Evolutionary conservation across 2,329 filamentous ascomycete species (phyloP).

Genomic region (Corynespora cassiicola): DNA sequence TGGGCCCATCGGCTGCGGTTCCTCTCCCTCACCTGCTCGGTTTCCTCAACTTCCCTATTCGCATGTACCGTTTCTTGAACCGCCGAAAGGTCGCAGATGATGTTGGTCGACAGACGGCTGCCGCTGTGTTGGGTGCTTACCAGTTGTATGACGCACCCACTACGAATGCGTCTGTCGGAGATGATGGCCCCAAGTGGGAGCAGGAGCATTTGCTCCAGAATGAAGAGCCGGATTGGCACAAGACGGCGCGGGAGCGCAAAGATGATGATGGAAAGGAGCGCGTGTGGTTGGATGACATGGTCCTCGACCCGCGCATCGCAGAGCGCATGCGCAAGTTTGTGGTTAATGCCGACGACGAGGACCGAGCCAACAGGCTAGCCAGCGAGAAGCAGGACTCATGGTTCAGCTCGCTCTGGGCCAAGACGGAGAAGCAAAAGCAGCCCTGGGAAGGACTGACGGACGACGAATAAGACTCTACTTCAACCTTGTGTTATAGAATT

Average conservation of each 20-base stretch:
- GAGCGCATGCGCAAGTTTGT: constrained; percentile 82
- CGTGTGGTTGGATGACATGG: constrained; percentile 77
- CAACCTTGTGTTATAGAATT: constrained; percentile 23
- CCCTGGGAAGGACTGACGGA: constrained; percentile 41
- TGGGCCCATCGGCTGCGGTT: constrained; percentile 76
- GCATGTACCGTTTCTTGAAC: constrained; percentile 87
- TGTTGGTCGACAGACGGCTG: constrained; percentile 86
- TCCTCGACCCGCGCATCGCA: constrained; percentile 77
- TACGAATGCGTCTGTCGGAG: constrained; percentile 34
- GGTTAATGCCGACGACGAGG: constrained; percentile 72
- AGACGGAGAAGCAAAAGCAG: constrained; percentile 37
- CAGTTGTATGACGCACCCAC: constrained; percentile 50
- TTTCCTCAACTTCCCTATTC: constrained; percentile 86
- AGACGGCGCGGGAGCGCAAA: constrained; percentile 69
- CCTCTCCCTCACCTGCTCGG: constrained; percentile 89
- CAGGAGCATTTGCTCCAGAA: constrained; percentile 69
- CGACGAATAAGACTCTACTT: constrained; percentile 28
- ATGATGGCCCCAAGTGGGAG: constrained; percentile 58
- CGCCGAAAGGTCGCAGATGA: constrained; percentile 84
- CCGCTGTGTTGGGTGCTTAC: constrained; percentile 72
- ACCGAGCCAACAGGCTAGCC: constrained; percentile 56
- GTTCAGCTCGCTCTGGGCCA: constrained; percentile 38
- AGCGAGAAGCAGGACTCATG: constrained; percentile 28
- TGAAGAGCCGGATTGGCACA: constrained; percentile 86
- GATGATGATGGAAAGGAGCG: constrained; percentile 59